phyloP scores from a whole-genome alignment of 2,329 filamentous ascomycete genomes.

The Hypoxylon sp. region DNA sequence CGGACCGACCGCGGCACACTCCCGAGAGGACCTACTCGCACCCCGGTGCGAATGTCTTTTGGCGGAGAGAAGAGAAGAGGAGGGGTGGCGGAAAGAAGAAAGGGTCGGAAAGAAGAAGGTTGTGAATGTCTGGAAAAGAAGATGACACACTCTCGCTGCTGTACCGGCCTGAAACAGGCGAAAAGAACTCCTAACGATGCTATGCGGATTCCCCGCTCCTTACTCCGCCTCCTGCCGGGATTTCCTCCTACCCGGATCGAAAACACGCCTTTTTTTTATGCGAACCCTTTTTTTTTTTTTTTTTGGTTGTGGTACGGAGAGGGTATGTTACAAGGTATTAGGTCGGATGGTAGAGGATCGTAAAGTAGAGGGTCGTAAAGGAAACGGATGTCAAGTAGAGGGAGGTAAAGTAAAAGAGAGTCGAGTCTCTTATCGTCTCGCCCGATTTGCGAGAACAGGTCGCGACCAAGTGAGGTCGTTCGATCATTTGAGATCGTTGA shows the following conservation, averaged over 20 bases:
- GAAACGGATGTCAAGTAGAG: too few species aligned
- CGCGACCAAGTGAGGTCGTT: not conserved
- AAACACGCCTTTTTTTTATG: too few species aligned
- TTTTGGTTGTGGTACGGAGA: not conserved
- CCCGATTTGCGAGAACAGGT: not conserved
- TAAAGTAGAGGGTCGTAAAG: too few species aligned
- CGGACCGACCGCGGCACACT: too few species aligned
- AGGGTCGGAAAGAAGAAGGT: too few species aligned
- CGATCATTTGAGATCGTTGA: conserved; percentile 43
- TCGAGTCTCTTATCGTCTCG: not conserved
- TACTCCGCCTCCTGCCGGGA: not conserved
- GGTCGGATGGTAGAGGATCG: too few species aligned
- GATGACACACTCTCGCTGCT: not conserved
- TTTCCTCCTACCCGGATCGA: not conserved
- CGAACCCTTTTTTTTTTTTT: too few species aligned
- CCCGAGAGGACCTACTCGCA: too few species aligned
- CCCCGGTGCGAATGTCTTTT: too few species aligned
- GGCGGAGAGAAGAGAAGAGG: too few species aligned
- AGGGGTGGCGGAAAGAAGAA: too few species aligned
- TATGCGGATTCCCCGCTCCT: not conserved
- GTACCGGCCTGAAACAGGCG: not conserved
- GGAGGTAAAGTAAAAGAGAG: not conserved
- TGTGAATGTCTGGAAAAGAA: not conserved
- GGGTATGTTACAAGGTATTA: too few species aligned
- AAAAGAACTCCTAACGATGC: not conserved